These are phyloP conservation scores for Ceratocystis cacaofunesta DNA, from an alignment of 2,329 filamentous ascomycete genomes.

Conservation along the genomic window DNA sequence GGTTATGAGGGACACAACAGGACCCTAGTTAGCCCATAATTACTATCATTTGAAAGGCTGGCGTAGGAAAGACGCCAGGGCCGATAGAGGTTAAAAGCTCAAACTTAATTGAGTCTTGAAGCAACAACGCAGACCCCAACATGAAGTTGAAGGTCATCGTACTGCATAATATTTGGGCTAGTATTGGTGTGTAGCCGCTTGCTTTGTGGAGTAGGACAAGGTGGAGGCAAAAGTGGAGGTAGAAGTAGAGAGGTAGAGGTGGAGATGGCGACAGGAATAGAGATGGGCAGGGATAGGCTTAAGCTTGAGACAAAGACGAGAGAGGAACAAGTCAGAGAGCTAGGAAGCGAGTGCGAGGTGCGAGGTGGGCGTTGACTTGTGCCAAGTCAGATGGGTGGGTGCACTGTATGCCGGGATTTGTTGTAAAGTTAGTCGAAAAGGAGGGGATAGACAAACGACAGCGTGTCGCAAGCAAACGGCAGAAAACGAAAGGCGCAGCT, in stretches of 20 bases:
- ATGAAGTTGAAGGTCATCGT: too few species aligned
- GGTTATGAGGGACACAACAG: neutral
- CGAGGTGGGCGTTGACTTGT: neutral
- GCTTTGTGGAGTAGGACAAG: too few species aligned
- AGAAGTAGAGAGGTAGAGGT: neutral
- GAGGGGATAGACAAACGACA: neutral
- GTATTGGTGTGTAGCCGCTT: too few species aligned
- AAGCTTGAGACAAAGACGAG: neutral
- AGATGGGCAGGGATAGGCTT: neutral
- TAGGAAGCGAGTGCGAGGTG: constrained; percentile 16
- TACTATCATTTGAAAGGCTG: neutral
- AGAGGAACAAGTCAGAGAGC: neutral
- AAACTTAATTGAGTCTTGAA: neutral
- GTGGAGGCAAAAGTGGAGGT: neutral
- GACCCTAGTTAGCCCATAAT: neutral
- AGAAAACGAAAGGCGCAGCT: too few species aligned
- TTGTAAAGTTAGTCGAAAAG: neutral
- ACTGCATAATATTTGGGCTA: too few species aligned
- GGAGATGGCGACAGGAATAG: neutral
- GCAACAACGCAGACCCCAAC: neutral
- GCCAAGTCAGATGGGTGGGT: neutral
- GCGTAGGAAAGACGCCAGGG: neutral
- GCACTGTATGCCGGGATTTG: neutral
- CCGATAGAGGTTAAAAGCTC: neutral
- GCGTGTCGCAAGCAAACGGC: neutral